Evolutionary conservation across 1,139 yeast species (phyloP), one percentile per base, ranked within the genome.

Genomic region (Sugiyamaella pinicola): DNA sequence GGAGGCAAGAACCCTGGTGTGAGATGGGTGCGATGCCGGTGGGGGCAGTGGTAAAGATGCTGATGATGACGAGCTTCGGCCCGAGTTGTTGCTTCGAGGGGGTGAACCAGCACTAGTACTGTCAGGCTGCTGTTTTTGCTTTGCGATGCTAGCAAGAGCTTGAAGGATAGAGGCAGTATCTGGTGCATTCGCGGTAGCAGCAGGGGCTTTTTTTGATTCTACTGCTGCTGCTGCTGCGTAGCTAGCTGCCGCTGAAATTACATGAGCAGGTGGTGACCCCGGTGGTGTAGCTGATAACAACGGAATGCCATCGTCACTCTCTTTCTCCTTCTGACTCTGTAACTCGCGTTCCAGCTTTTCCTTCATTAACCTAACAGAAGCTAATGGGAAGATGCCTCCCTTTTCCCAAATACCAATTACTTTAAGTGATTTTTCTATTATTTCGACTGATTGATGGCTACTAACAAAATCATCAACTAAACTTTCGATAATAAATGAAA

Each of bases 391-490:
- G 13, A 96, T 86, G 49, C 82, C 83, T 33, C 93, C 87, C 61
- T 89, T 82, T 64, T 84, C 89, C 99, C 99, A 93, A 64, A 93
- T 91, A 60, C 88, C 96, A 61, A 93, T 80, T 63, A 93, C 78
- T 71, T 90, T 91, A 65, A 83, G 77, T 61, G 90, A 82, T 70
- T 90, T 93, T 55, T 82, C 88, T 66, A 76, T 75, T 60, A 52
- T 51, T 15, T 61, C 62, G 12, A 44, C 39, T 4, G 58, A 47
- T n/a, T 59, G 59, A 34, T 58, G 49, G 4, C 64, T 60, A 15
- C 57, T 55, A 28, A 66, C 58, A 12, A 68, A 63, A 53, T 70
- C 71, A 34, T 61, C 64, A 61, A 72, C 62, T 29, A 72, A 49
- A 28, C 58, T 56, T 38, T 65, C 71, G 24, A 73, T 65, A 39